Evolutionary conservation across 495 filamentous ascomycete species (phyloP).

Genomic region (Neurospora intermedia): DNA sequence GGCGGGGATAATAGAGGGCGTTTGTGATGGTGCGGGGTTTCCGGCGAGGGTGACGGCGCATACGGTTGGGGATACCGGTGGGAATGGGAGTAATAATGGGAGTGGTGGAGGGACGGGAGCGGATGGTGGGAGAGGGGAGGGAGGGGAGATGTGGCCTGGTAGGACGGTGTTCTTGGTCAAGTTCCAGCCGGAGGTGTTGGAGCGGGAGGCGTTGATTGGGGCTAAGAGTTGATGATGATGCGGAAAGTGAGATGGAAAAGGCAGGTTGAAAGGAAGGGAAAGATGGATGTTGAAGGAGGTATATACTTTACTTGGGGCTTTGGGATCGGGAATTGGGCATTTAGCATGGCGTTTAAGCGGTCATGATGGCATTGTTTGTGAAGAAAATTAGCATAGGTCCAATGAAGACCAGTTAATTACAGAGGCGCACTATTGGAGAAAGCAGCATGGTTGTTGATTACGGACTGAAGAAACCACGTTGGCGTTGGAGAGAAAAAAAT

Average conservation of each 20-base stretch:
- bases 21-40: conserved; percentile 86
- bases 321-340: conserved; percentile 5
- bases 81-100: background rate
- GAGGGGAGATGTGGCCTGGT: conserved; percentile 81
- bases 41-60: conserved; percentile 85
- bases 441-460: background rate
- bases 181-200: conserved; percentile 79
- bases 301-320: background rate
- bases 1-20: conserved; percentile 89
- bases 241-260: background rate
- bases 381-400: background rate
- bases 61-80: conserved; percentile 41
- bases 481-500: background rate
- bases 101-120: background rate
- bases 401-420: background rate
- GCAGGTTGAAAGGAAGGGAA: background rate
- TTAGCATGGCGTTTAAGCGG: conserved; percentile 15
- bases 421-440: background rate
- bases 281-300: background rate
- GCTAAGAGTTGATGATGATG: conserved; percentile 19
- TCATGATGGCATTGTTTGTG: background rate
- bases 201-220: conserved; percentile 64
- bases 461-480: background rate
- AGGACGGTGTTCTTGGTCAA: conserved; percentile 92
- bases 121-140: conserved; percentile 42